phyloP scores from a whole-genome alignment of 139 green algal species.

The Asterochloris sp. region DNA sequence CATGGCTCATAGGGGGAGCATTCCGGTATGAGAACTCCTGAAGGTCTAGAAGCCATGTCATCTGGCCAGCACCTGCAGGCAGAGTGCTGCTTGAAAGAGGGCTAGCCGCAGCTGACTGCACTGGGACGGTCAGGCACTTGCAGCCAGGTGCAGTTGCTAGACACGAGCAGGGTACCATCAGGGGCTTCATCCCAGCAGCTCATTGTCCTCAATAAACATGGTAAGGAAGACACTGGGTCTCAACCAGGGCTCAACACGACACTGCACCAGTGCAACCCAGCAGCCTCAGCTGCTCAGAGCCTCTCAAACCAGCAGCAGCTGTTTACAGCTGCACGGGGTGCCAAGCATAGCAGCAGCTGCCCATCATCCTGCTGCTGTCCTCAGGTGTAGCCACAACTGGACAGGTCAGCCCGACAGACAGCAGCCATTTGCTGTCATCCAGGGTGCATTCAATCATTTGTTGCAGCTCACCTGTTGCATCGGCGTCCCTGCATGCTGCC shows the following conservation, averaged over 20 bases:
- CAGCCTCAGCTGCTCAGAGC: neutral
- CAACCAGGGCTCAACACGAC: neutral
- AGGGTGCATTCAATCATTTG: too few species aligned
- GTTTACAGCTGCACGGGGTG: neutral
- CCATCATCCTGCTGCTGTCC: neutral
- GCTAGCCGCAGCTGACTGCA: neutral
- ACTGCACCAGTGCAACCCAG: neutral
- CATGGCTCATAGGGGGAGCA: slow-evolving; percentile 59
- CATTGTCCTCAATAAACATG: neutral
- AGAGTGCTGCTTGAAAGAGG: neutral
- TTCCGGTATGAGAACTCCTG: slow-evolving; percentile 35
- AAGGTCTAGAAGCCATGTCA: slow-evolving; percentile 64
- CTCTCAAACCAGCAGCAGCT: neutral
- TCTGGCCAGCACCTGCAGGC: slow-evolving; percentile 64
- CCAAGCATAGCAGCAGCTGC: neutral
- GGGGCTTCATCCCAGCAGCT: neutral
- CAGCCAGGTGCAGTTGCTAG: neutral
- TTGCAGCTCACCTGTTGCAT: slow-evolving; percentile 36
- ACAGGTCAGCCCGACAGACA: neutral
- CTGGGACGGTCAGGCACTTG: neutral
- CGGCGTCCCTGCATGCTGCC: slow-evolving; percentile 49
- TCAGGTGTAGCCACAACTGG: neutral
- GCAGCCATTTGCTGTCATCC: neutral
- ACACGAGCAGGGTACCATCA: neutral
- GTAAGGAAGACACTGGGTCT: neutral